Conservation (phyloP, 768 basidiomycete species). For the Rhizopogon rudus region DNA sequence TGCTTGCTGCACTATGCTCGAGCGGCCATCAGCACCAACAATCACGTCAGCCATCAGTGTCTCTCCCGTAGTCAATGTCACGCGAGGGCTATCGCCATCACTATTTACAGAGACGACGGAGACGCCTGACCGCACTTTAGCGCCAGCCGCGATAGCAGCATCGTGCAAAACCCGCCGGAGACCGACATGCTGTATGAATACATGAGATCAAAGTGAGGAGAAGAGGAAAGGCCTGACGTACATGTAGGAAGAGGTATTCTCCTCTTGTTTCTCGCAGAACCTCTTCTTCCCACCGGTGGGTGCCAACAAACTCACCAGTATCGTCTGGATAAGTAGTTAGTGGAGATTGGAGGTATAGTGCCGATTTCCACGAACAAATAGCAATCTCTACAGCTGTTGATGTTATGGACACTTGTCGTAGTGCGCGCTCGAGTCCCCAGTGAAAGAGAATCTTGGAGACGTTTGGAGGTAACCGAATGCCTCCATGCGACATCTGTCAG, state of each 20-base stretch:
- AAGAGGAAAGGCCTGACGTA: conserved; percentile 18
- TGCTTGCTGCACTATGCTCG: conserved; percentile 34
- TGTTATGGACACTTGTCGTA: conserved; percentile 30
- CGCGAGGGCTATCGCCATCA: conserved; percentile 26
- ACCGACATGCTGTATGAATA: conserved; percentile 43
- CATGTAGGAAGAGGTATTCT: conserved; percentile 45
- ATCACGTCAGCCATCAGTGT: conserved; percentile 45
- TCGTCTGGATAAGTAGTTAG: conserved; percentile 31
- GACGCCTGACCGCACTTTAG: conserved; percentile 37
- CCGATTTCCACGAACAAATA: conserved; percentile 20
- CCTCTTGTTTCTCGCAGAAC: conserved; percentile 45
- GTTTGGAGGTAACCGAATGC: conserved; percentile 51
- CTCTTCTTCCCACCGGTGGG: conserved; percentile 42
- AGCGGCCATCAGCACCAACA: conserved; percentile 56
- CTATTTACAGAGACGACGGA: conserved; percentile 29
- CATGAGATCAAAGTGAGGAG: neutral
- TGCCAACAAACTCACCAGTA: conserved; percentile 39
- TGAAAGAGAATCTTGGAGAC: conserved; percentile 49
- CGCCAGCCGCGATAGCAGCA: conserved; percentile 44
- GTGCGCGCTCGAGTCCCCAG: conserved; percentile 47
- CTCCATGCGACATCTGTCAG: conserved; percentile 29
- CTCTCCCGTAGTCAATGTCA: conserved; percentile 38
- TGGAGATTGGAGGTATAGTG: neutral
- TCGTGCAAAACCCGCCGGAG: conserved; percentile 43
- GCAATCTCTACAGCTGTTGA: conserved; percentile 17